Base-by-base conservation (phyloP, 129 eudicot species). In the Mikania micrantha region DNA sequence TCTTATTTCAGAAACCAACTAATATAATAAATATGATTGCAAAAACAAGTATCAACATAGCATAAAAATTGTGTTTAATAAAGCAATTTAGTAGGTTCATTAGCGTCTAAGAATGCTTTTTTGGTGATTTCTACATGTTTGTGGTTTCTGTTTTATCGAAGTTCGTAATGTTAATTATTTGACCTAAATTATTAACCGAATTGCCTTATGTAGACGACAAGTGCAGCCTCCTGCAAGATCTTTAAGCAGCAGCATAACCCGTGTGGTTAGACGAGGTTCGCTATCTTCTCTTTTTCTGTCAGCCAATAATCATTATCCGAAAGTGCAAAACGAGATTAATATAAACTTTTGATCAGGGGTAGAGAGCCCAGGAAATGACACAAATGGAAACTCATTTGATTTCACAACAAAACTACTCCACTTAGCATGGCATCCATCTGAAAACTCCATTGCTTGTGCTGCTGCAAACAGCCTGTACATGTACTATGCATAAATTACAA, bases 381-480 rank as follows among this genome's bases (percentile, higher is more conserved):
- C 96, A 31, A 89, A 89, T 58, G 99, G 96, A 16, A 93, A 81
- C 76, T 88, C 96, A 31, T 83, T 86, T 60, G 99, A 93, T 84
- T 93, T 89, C 81, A 89, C 99, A n/a, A 86, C 96, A 52, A 93
- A 93, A 73, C 72, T 93, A 60, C 99, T 93, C 69, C 99, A 93
- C 78, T 66, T 93, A 50, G 99, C 99, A 42, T 93, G 99, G 99
- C 99, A 93, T 66, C 99, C 99, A 17, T 76, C 90, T 13, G 99
- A 93, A 74, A 93, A 89, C 77, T 86, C 96, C 1, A 85, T 93
- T 38, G 99, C 99, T 19, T 93, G 99, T 89, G 96, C 99, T 78
- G 99, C 99, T 72, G 99, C 99, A 60, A 93, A 93, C 85, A 93
- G 99, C 84, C 79, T 93, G 96, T 93, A 93, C 81, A 93, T 93